These are phyloP conservation scores for Alternaria sp. DNA, from an alignment of 2,329 filamentous ascomycete genomes.

Conservation along the genomic window DNA sequence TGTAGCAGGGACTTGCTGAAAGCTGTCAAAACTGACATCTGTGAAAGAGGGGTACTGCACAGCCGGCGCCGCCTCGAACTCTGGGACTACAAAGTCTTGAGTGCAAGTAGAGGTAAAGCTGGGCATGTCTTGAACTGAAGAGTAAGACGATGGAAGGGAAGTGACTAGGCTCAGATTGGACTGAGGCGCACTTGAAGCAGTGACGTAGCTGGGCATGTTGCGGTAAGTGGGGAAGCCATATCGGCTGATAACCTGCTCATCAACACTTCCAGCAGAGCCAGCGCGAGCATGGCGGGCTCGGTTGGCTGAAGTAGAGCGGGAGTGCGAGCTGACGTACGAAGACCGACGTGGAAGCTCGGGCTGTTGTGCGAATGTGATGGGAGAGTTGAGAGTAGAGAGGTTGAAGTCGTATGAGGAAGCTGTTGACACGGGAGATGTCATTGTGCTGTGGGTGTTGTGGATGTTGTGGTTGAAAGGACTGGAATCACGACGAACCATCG, in stretches of 20 bases:
- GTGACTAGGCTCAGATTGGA: conserved; percentile 51
- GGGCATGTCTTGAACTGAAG: conserved; percentile 45
- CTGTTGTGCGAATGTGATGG: conserved; percentile 60
- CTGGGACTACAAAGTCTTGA: conserved; percentile 46
- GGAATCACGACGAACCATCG: conserved; percentile 56
- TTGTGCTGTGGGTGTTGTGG: conserved; percentile 44
- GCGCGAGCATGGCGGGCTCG: conserved; percentile 58
- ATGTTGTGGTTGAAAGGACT: conserved; percentile 53
- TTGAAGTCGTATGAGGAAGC: conserved; percentile 51
- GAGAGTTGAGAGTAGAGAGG: conserved; percentile 67
- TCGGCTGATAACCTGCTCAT: conserved; percentile 70
- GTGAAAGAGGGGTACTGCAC: conserved; percentile 55
- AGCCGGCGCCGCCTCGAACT: conserved; percentile 50
- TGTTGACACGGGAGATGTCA: conserved; percentile 56
- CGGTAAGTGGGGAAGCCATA: conserved; percentile 88
- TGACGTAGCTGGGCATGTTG: conserved; percentile 69
- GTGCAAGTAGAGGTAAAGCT: conserved; percentile 41
- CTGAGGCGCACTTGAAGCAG: conserved; percentile 49
- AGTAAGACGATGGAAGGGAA: conserved; percentile 49
- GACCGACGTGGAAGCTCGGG: conserved; percentile 43
- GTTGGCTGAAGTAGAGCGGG: conserved; percentile 70
- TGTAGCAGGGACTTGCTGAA: conserved; percentile 51
- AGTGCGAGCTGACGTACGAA: conserved; percentile 50
- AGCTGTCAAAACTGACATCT: conserved; percentile 51
- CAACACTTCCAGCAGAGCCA: conserved; percentile 72